phyloP scores from a whole-genome alignment of 176 grass and related monocot species.

The Miscanthus lutarioriparius region DNA sequence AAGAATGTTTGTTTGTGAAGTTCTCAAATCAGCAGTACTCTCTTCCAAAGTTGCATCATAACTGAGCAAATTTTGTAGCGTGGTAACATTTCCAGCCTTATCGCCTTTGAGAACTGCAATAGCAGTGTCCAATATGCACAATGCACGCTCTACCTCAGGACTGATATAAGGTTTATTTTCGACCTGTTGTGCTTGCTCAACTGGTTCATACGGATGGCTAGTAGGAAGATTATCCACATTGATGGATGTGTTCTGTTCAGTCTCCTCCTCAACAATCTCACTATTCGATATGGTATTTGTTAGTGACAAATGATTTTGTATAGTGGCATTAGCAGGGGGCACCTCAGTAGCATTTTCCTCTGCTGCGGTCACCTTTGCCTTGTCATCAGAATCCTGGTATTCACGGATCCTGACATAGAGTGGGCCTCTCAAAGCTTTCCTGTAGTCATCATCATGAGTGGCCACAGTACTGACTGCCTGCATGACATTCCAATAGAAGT shows the following conservation, averaged over 20 bases:
- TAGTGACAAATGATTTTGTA: slow-evolving; percentile 25
- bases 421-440: slow-evolving; percentile 64
- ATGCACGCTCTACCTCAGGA: slow-evolving; percentile 71
- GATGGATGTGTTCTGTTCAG: slow-evolving; percentile 29
- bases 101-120: slow-evolving; percentile 55
- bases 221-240: slow-evolving; percentile 31
- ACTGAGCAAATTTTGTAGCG: slow-evolving; percentile 35
- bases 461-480: slow-evolving; percentile 85
- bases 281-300: slow-evolving; percentile 33
- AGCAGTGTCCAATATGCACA: slow-evolving; percentile 68
- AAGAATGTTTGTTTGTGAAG: slow-evolving; percentile 13
- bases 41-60: slow-evolving; percentile 22
- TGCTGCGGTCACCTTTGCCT: slow-evolving; percentile 13
- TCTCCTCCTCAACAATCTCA: slow-evolving; percentile 83
- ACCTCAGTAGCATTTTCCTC: slow-evolving; percentile 25
- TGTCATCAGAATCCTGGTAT: slow-evolving; percentile 41
- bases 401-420: slow-evolving; percentile 72
- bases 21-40: slow-evolving; percentile 9
- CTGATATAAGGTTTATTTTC: slow-evolving; percentile 43
- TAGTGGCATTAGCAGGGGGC: slow-evolving; percentile 22
- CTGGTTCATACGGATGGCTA: background rate
- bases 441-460: slow-evolving; percentile 68
- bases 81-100: background rate
- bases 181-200: background rate
- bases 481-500: slow-evolving; percentile 32